Percentiles rank a stretch among this genome's conserved stretches.
Evolutionary conservation across 1,284 basidiomycete genomes (phyloP).

Genomic region (Mycena sp.): DNA sequence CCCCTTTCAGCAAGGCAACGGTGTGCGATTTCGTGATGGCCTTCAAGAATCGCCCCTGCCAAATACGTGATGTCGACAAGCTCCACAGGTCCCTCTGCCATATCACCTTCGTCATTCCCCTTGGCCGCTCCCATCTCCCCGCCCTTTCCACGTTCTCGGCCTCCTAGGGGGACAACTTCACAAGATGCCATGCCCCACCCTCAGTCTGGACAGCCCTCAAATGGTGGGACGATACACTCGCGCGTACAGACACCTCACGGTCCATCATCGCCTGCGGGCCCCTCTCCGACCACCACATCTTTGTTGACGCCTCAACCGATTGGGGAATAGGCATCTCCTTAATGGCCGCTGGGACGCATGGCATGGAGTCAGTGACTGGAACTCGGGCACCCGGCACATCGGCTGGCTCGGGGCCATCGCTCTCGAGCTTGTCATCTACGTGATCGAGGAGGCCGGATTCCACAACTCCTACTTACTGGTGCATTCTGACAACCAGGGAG

Average conservation of each 20-base stretch:
- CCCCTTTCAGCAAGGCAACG: too few species aligned
- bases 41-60: not conserved
- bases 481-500: conserved; percentile 51
- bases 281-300: conserved; percentile 32
- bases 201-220: too few species aligned
- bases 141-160: not conserved
- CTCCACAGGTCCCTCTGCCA: conserved; percentile 3
- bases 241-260: not conserved
- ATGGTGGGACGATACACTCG: conserved; percentile 1
- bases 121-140: not conserved
- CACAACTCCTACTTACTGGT: conserved; percentile 37
- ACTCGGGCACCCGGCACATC: conserved; percentile 43
- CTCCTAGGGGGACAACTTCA: too few species aligned
- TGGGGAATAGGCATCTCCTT: conserved; percentile 12
- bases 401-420: conserved; percentile 48
- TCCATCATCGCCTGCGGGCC: conserved; percentile 15
- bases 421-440: conserved; percentile 38
- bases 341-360: conserved; percentile 1
- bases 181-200: too few species aligned
- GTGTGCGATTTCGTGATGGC: not conserved
- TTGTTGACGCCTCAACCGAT: conserved; percentile 17
- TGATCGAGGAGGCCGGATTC: conserved; percentile 30
- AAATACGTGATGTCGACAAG: not conserved
- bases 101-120: conserved; percentile 1
- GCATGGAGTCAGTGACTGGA: conserved; percentile 42